phyloP scores from a whole-genome alignment of 768 basidiomycete species.

The Fomitopsis pulvina region DNA sequence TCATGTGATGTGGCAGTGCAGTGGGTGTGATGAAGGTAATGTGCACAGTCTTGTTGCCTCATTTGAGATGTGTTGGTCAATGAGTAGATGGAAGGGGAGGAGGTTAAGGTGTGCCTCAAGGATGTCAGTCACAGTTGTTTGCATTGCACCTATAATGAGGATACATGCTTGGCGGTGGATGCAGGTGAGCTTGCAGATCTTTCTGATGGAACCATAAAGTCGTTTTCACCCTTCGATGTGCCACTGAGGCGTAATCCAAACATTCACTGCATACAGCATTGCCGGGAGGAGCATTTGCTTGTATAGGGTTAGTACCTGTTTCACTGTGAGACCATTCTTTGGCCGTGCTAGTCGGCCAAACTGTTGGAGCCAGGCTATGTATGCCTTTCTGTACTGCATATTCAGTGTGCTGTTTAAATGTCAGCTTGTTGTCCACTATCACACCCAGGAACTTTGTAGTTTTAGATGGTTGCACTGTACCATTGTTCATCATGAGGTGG shows the following conservation, averaged over 20 bases:
- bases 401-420: constrained; percentile 16
- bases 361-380: constrained; percentile 12
- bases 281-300: constrained; percentile 18
- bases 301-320: too few species aligned
- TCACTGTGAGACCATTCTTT: constrained; percentile 14
- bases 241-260: constrained; percentile 2
- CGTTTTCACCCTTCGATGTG: not conserved
- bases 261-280: constrained; percentile 24
- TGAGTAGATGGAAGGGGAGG: constrained; percentile 12
- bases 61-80: constrained; percentile 10
- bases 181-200: constrained; percentile 6
- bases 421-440: too few species aligned
- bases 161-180: constrained; percentile 19
- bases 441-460: too few species aligned
- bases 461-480: too few species aligned
- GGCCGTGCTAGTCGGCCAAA: constrained; percentile 17
- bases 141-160: constrained; percentile 17
- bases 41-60: constrained; percentile 14
- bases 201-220: not conserved
- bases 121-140: constrained; percentile 16
- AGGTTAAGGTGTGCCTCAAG: constrained; percentile 16
- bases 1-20: constrained; percentile 3
- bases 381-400: constrained; percentile 19
- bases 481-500: too few species aligned
- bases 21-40: constrained; percentile 15